Evolutionary conservation across 2,329 filamentous ascomycete genomes (phyloP).

Genomic region (Huntiella omanensis): DNA sequence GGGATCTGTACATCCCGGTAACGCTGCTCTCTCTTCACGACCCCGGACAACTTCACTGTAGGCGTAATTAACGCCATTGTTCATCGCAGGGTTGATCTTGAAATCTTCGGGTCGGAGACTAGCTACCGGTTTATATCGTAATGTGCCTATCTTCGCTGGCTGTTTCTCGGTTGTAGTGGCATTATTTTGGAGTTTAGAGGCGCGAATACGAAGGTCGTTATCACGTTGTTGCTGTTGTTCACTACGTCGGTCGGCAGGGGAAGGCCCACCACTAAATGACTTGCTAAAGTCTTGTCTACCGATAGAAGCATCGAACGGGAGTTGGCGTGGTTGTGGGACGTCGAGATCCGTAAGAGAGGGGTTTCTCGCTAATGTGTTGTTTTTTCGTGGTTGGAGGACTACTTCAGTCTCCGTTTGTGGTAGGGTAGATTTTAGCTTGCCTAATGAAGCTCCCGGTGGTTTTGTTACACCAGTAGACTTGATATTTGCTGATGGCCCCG

Average conservation of each 20-base stretch:
- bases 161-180: not conserved
- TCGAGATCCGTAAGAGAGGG: conserved; percentile 4
- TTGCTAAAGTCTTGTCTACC: not conserved
- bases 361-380: not conserved
- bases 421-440: too few relatives aligned
- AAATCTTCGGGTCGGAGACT: conserved; percentile 53
- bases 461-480: too few relatives aligned
- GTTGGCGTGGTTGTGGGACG: conserved; percentile 7
- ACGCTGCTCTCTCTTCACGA: conserved; percentile 46
- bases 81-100: conserved; percentile 57
- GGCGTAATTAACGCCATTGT: conserved; percentile 53
- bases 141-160: not conserved
- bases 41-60: conserved; percentile 58
- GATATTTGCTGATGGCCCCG: too few relatives aligned
- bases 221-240: not conserved
- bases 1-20: conserved; percentile 55
- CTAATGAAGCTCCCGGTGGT: too few relatives aligned
- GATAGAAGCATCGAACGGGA: conserved; percentile 4
- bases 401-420: not conserved
- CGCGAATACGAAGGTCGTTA: conserved; percentile 1
- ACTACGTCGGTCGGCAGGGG: not conserved
- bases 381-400: not conserved
- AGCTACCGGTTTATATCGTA: conserved; percentile 17
- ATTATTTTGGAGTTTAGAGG: not conserved
- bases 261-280: conserved; percentile 5